Evolutionary conservation across 148 eudicot genomes (phyloP).

Genomic region (Rhododendron griersonianum): DNA sequence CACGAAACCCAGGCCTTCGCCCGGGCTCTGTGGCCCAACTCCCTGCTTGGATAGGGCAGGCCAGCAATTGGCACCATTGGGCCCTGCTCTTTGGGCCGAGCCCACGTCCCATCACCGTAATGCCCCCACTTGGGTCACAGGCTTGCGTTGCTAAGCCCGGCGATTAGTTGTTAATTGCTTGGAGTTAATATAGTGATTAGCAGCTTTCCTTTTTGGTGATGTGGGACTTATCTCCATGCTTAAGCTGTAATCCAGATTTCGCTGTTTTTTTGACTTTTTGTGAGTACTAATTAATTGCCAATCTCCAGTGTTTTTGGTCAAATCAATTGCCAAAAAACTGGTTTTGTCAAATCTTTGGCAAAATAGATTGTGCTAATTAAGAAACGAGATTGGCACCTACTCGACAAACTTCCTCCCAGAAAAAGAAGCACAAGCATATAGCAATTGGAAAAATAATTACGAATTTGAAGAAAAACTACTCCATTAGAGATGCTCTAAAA

Average conservation of each 20-base stretch:
- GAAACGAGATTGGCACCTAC: too few relatives aligned
- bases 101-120: not conserved
- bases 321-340: too few relatives aligned
- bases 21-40: not conserved
- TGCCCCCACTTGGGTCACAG: not conserved
- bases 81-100: not conserved
- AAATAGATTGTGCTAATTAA: too few relatives aligned
- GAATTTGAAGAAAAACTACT: too few relatives aligned
- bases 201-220: not conserved
- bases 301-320: not conserved
- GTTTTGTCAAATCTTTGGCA: too few relatives aligned
- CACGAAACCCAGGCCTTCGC: conserved; percentile 10
- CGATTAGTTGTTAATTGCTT: not conserved
- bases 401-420: too few relatives aligned
- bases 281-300: not conserved
- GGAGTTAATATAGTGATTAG: not conserved
- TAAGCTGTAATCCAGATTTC: not conserved
- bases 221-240: not conserved
- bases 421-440: too few relatives aligned
- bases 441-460: too few relatives aligned
- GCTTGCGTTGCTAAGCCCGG: too few relatives aligned
- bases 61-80: not conserved
- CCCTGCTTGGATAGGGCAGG: conserved; percentile 22
- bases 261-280: not conserved
- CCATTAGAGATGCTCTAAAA: too few relatives aligned